These are phyloP conservation scores for Micractinium conductrix DNA, from an alignment of 139 green algal genomes.

Conservation along the genomic window DNA sequence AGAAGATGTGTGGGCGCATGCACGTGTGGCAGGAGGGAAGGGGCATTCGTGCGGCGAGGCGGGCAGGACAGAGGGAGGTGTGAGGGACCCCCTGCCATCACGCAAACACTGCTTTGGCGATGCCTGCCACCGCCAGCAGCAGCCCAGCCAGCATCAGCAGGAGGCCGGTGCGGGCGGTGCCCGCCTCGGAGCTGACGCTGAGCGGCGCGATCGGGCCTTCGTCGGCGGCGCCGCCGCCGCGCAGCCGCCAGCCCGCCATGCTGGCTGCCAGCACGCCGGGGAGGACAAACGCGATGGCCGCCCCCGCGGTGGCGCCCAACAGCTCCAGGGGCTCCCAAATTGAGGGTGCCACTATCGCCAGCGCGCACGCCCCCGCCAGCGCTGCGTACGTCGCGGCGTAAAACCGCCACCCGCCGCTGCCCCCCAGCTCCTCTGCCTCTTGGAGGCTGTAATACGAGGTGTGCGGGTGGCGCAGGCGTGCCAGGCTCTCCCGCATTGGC, in stretches of 20 bases:
- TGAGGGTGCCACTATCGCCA: not conserved
- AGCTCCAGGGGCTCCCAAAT: slow-evolving; percentile 17
- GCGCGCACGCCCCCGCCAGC: not conserved
- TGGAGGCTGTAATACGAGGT: not conserved
- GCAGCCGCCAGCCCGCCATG: not conserved
- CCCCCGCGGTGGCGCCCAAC: not conserved
- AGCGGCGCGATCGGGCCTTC: no score
- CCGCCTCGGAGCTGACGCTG: no score
- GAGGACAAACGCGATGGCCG: not conserved
- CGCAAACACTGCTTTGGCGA: not conserved
- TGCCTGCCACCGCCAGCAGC: not conserved
- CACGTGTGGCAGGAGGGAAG: no score
- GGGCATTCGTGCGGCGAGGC: no score
- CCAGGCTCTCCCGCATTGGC: not conserved
- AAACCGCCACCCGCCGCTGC: not conserved
- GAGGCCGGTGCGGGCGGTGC: no score
- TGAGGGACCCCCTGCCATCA: no score
- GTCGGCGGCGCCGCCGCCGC: no score
- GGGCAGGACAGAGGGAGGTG: no score
- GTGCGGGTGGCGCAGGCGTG: not conserved
- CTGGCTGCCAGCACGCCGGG: not conserved
- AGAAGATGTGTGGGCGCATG: no score
- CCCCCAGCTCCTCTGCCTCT: no score
- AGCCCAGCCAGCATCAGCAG: not conserved
- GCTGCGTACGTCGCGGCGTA: not conserved